Base-by-base conservation (phyloP, 306 rosid genomes). In the Citrullus colocynthis region DNA sequence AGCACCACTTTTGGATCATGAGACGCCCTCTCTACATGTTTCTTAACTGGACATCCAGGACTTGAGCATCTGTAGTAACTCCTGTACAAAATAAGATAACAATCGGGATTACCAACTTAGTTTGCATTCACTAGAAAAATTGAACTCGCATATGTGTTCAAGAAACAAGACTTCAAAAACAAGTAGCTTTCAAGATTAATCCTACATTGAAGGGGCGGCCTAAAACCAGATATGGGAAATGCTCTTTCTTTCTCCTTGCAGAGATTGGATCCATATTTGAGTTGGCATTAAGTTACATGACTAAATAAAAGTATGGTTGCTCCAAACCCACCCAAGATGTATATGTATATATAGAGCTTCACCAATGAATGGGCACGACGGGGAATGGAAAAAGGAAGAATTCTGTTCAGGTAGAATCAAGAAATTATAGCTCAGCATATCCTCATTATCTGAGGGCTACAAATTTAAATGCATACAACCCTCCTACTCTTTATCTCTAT, bases 11-110 rank as follows among this genome's bases (percentile, higher is more conserved):
- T 91, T 24, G 84, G 60, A 82, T 91, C 94, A 60, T 87, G 85
- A 72, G 91, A 81, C 44, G 96, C 93, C 83, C 96, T 90, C 87
- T 94, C 97, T 52, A 94, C 91, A 58, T 91, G 96, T 85, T 91
- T 94, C 86, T 90, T 94, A 77, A 79, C 97, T 4, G 93, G 91
- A 85, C 98, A 94, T 83, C 97, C 95, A 32, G 92, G 88, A 85
- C 64, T 81, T 14, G 98, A 90, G 87, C 98, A 94, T 76, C 98
- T 89, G 78, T 90, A 94, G 77, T 94, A 94, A 89, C 96, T 90
- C 92, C 98, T 94, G 81, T 63, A 82, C 64, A 65, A 81, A 78
- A 64, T 78, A 78, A 78, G 44, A 77, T 74, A 81, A 85, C 58
- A 76, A 59, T 72, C 67, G 45, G 70, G 8, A 72, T 56, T 7